These are phyloP conservation scores for Chaetomium strumarium DNA, from an alignment of 2,329 filamentous ascomycete genomes.

Conservation along the genomic window DNA sequence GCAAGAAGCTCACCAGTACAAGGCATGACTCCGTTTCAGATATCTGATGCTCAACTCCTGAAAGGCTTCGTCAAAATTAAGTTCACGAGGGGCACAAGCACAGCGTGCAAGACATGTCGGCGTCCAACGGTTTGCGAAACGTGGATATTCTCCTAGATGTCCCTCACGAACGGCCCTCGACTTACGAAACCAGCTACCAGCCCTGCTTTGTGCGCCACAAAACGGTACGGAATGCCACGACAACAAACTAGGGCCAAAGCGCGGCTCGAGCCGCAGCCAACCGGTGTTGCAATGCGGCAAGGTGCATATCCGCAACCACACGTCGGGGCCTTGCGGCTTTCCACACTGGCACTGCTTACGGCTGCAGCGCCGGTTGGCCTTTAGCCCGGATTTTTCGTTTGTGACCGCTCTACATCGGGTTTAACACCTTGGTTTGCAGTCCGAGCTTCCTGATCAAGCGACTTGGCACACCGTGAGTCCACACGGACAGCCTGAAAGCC, in stretches of 20 bases:
- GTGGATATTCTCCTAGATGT: conserved; percentile 6
- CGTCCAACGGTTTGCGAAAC: conserved; percentile 16
- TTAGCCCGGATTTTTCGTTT: conserved; percentile 7
- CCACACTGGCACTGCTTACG: not conserved
- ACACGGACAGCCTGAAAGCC: not conserved
- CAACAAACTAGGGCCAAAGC: conserved; percentile 11
- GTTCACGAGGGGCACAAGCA: conserved; percentile 20
- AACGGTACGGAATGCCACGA: not conserved
- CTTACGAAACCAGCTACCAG: not conserved
- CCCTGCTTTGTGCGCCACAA: conserved; percentile 1
- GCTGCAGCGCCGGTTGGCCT: not conserved
- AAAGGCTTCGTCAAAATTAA: conserved; percentile 16
- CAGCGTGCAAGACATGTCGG: conserved; percentile 11
- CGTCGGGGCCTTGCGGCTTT: conserved; percentile 9
- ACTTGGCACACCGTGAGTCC: not conserved
- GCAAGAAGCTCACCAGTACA: too few relatives aligned
- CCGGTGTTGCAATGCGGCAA: conserved; percentile 24
- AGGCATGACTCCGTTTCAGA: not conserved
- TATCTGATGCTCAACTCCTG: not conserved
- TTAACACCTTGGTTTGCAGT: not conserved
- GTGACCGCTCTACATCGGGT: not conserved
- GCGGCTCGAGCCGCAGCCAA: conserved; percentile 23
- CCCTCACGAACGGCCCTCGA: not conserved
- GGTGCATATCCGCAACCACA: conserved; percentile 24
- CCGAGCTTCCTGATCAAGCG: conserved; percentile 6